These are phyloP conservation scores for Trichoderma sp. DNA, from an alignment of 2,329 filamentous ascomycete genomes.

Conservation along the genomic window DNA sequence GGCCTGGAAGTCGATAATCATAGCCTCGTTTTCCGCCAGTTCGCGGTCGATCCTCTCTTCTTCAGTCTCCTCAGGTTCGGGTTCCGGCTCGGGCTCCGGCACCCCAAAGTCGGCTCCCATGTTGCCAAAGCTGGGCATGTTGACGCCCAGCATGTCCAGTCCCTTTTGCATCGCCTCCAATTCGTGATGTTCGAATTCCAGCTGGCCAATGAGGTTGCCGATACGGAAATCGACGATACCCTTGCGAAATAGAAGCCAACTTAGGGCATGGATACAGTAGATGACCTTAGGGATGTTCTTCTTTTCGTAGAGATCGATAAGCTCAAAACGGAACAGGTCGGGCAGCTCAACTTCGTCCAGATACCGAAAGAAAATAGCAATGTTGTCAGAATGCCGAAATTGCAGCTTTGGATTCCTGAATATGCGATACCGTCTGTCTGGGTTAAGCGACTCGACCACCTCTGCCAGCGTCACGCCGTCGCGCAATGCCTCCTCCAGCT, in stretches of 20 bases:
- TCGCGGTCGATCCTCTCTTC: conserved; percentile 86
- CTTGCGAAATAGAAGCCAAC: conserved; percentile 94
- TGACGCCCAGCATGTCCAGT: conserved; percentile 90
- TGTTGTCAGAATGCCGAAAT: conserved; percentile 96
- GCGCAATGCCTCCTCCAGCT: conserved; percentile 87
- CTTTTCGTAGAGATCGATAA: conserved; percentile 98
- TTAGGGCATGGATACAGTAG: conserved; percentile 95
- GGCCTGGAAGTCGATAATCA: conserved; percentile 79
- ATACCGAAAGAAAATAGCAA: conserved; percentile 93
- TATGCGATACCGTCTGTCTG: conserved; percentile 74
- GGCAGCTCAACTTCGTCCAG: conserved; percentile 89
- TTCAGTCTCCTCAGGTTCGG: conserved; percentile 74
- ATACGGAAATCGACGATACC: conserved; percentile 95
- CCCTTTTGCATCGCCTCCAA: conserved; percentile 96
- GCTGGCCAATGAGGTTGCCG: conserved; percentile 91
- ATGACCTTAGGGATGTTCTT: conserved; percentile 99
- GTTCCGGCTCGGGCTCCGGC: conserved; percentile 63
- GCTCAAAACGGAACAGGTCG: conserved; percentile 93
- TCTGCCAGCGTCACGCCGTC: conserved; percentile 95
- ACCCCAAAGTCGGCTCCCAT: conserved; percentile 96
- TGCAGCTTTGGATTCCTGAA: conserved; percentile 85
- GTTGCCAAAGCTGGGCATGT: conserved; percentile 96
- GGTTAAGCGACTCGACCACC: conserved; percentile 85
- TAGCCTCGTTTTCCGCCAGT: conserved; percentile 71
- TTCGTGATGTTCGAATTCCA: conserved; percentile 97